Conservation (phyloP, 345 rosid species). For the Cochlearia excelsa region DNA sequence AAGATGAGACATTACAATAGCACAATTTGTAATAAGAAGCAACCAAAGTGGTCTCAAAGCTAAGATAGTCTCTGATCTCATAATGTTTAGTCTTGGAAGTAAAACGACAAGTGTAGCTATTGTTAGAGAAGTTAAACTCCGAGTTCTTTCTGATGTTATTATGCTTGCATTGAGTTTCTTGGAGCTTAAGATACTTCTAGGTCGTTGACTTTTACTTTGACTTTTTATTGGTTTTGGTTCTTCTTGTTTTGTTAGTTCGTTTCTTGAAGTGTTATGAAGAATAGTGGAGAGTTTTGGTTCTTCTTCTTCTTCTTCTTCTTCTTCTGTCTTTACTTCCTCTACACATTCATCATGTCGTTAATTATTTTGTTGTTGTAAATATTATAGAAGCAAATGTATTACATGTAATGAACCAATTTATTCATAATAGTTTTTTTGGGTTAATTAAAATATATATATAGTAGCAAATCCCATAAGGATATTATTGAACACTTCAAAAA, state of each 20-base stretch:
- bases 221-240: constrained; percentile 6
- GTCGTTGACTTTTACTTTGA: constrained; percentile 27
- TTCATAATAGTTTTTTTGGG: no score
- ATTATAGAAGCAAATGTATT: no score
- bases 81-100: constrained; percentile 40
- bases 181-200: constrained; percentile 44
- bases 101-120: constrained; percentile 56
- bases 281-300: constrained; percentile 21
- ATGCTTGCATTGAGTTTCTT: constrained; percentile 54
- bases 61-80: constrained; percentile 42
- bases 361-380: no score
- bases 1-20: constrained; percentile 41
- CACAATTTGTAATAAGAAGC: constrained; percentile 54
- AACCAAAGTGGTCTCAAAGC: constrained; percentile 61
- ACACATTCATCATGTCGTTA: background rate
- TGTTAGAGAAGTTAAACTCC: constrained; percentile 55
- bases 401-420: no score
- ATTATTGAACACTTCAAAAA: no score
- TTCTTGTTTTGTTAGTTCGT: constrained; percentile 23
- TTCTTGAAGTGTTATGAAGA: constrained; percentile 7
- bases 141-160: constrained; percentile 48
- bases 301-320: constrained; percentile 24
- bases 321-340: constrained; percentile 23
- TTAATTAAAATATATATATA: no score
- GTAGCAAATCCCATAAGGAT: no score